Evolutionary conservation across 768 basidiomycete species (phyloP), one percentile per base, ranked within the genome.

Genomic region (Sutorius australiensis): DNA sequence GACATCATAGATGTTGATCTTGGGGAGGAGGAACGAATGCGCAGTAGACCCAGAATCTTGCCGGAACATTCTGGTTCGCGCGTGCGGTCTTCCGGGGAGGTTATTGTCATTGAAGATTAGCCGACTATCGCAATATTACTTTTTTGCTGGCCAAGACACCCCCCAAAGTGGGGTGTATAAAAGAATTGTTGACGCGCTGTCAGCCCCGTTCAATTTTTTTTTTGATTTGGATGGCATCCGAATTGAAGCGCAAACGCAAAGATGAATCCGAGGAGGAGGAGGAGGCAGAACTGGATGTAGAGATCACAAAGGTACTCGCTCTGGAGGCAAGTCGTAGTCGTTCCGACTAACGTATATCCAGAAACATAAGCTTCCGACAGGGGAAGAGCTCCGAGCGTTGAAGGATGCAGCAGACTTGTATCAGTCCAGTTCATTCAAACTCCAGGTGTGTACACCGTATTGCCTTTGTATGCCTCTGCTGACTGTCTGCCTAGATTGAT

Each of bases 351-450:
- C 27, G 3, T 11, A 0, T 30, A 33, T 8, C 14, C 58, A 64
- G 61, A 64, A 64, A 57, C 64, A 66, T 36, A 80, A 78, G 57
- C 80, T 83, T 4, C 86, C 86, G 14, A 82, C 82, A 16, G 84
- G 85, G 42, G 79, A 82, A 53, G 89, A 93, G 66, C 72, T 93
- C 41, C 76, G 82, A 50, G 71, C 69, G 6, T 84, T 93, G 56
- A 87, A 84, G 63, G 89, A 89, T 56, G 86, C 87, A 14, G 76
- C 79, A 24, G 81, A 89, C 51, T 73, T 92, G 19, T 92, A 83
- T 67, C 78, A 80, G 60, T 93, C 91, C 0, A 86, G 76, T 50
- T 81, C 87, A 3, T 94, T 95, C 75, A 90, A 91, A 60, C 77
- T 95, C 9, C 90, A 94, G 78, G 89, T 88, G 42, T 11, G 73